Evolutionary conservation across 2,329 filamentous ascomycete genomes (phyloP).

Genomic region (Akanthomyces uredinophilus): DNA sequence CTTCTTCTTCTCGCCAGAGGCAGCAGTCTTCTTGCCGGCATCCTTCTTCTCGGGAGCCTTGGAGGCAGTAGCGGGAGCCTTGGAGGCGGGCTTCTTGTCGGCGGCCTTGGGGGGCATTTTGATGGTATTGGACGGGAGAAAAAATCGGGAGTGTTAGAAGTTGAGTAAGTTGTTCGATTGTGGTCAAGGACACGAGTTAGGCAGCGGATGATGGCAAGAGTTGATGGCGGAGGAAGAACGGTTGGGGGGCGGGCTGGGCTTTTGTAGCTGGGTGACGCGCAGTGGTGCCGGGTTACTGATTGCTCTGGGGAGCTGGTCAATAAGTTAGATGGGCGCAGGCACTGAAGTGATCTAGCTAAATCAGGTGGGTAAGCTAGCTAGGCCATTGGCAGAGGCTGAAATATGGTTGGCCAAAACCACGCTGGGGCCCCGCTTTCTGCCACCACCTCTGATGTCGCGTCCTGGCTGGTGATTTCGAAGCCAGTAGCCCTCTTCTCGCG

Average conservation of each 20-base stretch:
- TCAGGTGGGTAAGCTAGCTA: constrained; percentile 5
- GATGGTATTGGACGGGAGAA: constrained; percentile 23
- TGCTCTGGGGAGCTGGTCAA: constrained; percentile 25
- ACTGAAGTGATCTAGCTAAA: constrained; percentile 15
- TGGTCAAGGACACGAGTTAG: constrained; percentile 24
- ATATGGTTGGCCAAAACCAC: constrained; percentile 10
- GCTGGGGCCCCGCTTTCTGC: neutral
- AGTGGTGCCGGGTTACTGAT: constrained; percentile 54
- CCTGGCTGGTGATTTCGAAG: constrained; percentile 11
- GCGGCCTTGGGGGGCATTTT: constrained; percentile 98
- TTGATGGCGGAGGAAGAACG: constrained; percentile 42
- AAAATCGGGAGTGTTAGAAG: constrained; percentile 17
- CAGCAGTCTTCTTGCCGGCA: constrained; percentile 98
- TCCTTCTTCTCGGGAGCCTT: constrained; percentile 93
- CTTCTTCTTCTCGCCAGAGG: constrained; percentile 99
- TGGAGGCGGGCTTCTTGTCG: constrained; percentile 98
- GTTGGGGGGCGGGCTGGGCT: constrained; percentile 49
- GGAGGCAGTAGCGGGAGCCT: constrained; percentile 75
- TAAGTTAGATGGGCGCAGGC: constrained; percentile 8
- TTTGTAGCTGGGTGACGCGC: constrained; percentile 57
- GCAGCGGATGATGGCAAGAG: constrained; percentile 34
- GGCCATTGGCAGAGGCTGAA: neutral
- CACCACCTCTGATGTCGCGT: neutral
- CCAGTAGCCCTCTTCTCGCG: constrained; percentile 8
- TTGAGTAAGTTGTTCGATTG: constrained; percentile 17